Evolutionary conservation across 345 rosid genomes (phyloP).

Genomic region (Moricandia arvensis): DNA sequence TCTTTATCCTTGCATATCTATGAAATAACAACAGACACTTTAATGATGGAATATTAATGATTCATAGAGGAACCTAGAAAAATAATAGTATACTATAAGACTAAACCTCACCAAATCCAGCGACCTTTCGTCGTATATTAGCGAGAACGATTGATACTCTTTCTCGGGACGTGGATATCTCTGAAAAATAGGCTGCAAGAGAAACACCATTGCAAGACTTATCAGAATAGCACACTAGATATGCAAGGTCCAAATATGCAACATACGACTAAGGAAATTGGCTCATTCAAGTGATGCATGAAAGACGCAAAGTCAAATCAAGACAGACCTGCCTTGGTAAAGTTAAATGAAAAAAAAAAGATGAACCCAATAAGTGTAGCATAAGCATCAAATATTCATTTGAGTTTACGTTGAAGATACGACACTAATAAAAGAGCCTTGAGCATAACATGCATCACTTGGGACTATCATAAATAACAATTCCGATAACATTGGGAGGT

Average conservation of each 20-base stretch:
- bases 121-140: conserved; percentile 87
- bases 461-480: conserved; percentile 9
- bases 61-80: conserved; percentile 14
- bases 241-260: conserved; percentile 9
- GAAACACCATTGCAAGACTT: conserved; percentile 15
- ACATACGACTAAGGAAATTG: conserved; percentile 1
- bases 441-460: conserved; percentile 14
- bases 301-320: conserved; percentile 10
- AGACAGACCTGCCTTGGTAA: neutral
- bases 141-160: conserved; percentile 98
- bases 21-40: conserved; percentile 13
- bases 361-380: no score
- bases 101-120: conserved; percentile 78
- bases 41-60: neutral
- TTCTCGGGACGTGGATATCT: conserved; percentile 98
- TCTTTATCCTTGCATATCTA: conserved; percentile 75
- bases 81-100: neutral
- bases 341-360: neutral
- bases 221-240: conserved; percentile 30
- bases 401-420: conserved; percentile 17
- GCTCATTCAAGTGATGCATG: neutral
- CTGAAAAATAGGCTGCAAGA: conserved; percentile 90
- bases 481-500: conserved; percentile 8
- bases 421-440: conserved; percentile 1
- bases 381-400: neutral